These are phyloP conservation scores for Solanum acaule DNA, from an alignment of 257 asterid species.

Conservation along the genomic window DNA sequence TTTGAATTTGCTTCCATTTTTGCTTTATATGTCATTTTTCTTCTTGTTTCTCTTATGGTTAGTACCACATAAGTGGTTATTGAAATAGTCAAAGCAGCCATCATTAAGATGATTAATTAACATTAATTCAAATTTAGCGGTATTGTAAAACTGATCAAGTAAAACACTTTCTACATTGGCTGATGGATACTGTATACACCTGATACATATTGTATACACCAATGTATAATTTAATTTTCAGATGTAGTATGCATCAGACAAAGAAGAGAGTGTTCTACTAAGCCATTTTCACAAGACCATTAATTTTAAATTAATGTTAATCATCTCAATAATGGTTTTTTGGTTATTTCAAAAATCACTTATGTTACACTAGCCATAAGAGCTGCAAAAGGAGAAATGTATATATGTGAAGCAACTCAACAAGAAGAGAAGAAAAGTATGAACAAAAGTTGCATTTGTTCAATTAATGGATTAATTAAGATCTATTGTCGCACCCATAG, in stretches of 20 bases:
- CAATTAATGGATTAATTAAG: constrained; percentile 16
- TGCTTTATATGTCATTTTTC: constrained; percentile 12
- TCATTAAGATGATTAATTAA: constrained; percentile 14
- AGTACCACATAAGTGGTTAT: constrained; percentile 14
- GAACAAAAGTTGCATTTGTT: constrained; percentile 14
- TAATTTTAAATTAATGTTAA: constrained; percentile 12
- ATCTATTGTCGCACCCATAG: too few relatives aligned
- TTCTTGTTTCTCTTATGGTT: constrained; percentile 24
- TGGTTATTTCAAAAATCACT: constrained; percentile 10
- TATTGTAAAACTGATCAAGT: constrained; percentile 7
- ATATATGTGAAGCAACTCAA: constrained; percentile 10
- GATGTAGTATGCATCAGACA: too few relatives aligned
- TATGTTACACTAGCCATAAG: constrained; percentile 13
- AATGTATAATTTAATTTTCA: too few relatives aligned
- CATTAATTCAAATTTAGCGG: constrained; percentile 13
- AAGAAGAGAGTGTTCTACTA: background rate
- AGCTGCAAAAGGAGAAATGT: constrained; percentile 46
- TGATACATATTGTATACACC: too few relatives aligned
- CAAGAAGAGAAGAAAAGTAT: background rate
- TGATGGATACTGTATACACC: too few relatives aligned
- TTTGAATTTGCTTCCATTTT: too few relatives aligned
- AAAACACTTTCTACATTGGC: constrained; percentile 12
- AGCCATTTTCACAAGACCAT: constrained; percentile 15
- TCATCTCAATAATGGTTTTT: constrained; percentile 15
- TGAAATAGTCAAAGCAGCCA: constrained; percentile 7